Evolutionary conservation across 306 rosid genomes (phyloP).

Genomic region (Cotoneaster glaucophyllus): DNA sequence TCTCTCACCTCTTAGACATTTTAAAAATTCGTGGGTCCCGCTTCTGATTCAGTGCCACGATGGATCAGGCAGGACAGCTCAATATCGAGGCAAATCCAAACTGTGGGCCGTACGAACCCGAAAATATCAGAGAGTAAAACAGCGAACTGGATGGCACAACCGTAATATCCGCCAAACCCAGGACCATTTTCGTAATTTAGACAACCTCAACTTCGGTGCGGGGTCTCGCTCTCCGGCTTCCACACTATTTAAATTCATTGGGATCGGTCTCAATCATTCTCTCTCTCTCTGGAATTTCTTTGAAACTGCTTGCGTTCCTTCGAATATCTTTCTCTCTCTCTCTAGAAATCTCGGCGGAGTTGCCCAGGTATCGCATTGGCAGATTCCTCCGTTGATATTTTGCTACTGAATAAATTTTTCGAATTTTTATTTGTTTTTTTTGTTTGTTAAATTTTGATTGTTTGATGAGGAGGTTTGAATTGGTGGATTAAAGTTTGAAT

Average conservation of each 20-base stretch:
- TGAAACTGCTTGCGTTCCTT: background rate
- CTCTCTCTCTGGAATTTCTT: background rate
- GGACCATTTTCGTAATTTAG: background rate
- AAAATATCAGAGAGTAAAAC: background rate
- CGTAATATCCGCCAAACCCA: background rate
- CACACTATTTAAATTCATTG: constrained; percentile 17
- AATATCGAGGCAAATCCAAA: background rate
- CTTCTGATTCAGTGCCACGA: constrained; percentile 52
- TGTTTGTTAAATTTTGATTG: background rate
- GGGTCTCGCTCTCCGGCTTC: constrained; percentile 11
- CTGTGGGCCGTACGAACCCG: background rate
- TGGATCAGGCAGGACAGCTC: constrained; percentile 18
- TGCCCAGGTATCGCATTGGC: constrained; percentile 41
- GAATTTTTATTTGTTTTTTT: background rate
- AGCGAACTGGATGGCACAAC: background rate
- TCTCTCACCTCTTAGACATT: background rate
- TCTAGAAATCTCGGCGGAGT: constrained; percentile 4
- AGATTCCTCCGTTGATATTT: background rate
- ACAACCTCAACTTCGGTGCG: background rate
- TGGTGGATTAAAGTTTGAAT: background rate
- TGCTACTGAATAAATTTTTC: background rate
- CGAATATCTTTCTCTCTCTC: background rate
- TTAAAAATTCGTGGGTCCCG: constrained; percentile 22
- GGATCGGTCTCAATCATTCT: background rate
- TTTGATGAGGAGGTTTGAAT: background rate